These are phyloP conservation scores for Russula foetens DNA, from an alignment of 768 basidiomycete genomes.

Conservation along the genomic window DNA sequence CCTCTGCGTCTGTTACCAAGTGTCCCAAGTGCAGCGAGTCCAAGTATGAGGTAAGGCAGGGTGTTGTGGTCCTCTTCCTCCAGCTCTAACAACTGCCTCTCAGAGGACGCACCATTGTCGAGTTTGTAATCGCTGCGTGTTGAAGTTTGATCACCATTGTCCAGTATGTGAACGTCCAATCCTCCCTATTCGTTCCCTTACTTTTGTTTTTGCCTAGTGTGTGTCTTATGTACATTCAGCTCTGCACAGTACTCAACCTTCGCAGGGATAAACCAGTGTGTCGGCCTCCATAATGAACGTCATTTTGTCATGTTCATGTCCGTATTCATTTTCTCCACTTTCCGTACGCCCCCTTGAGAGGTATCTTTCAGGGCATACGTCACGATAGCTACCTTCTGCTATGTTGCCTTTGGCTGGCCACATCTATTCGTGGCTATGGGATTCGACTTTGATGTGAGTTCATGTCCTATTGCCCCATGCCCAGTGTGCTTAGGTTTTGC, in stretches of 20 bases:
- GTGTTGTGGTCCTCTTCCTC: background rate
- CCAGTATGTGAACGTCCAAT: conserved; percentile 50
- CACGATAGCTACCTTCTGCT: conserved; percentile 56
- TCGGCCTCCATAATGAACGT: conserved; percentile 90
- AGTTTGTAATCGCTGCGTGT: conserved; percentile 81
- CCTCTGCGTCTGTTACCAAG: conserved; percentile 33
- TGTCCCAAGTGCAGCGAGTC: conserved; percentile 17
- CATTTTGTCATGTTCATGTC: conserved; percentile 96
- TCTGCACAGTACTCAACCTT: background rate
- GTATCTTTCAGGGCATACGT: conserved; percentile 60
- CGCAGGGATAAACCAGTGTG: conserved; percentile 94
- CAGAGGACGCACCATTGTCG: conserved; percentile 91
- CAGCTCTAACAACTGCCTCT: background rate
- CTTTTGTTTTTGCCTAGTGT: background rate
- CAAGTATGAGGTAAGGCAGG: conserved; percentile 13
- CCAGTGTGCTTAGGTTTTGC: background rate
- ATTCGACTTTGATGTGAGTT: conserved; percentile 36
- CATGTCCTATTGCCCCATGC: background rate
- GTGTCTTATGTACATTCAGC: conserved; percentile 3
- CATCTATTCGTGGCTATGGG: conserved; percentile 53
- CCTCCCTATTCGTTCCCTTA: background rate
- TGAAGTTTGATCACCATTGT: conserved; percentile 91
- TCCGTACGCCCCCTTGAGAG: background rate
- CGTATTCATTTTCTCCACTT: conserved; percentile 23
- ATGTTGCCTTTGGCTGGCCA: conserved; percentile 54